These are phyloP conservation scores for Plasmopara viticola DNA, from an alignment of 352 stramenopile genomes.

Conservation along the genomic window DNA sequence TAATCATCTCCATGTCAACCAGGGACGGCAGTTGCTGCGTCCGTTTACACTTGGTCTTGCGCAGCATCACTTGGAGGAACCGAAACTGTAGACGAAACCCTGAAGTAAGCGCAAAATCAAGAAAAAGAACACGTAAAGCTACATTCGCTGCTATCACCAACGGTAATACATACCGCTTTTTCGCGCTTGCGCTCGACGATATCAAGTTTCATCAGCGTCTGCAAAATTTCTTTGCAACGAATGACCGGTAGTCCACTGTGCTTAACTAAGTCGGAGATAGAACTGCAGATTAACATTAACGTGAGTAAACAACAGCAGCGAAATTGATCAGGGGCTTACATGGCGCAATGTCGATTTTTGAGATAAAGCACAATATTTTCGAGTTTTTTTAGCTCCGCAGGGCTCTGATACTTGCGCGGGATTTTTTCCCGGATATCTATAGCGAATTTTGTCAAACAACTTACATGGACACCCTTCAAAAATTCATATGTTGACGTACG, in stretches of 20 bases:
- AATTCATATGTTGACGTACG: conserved; percentile 28
- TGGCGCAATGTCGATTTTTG: conserved; percentile 70
- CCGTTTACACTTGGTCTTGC: too few relatives aligned
- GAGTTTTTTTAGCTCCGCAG: conserved; percentile 74
- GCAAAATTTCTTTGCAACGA: conserved; percentile 82
- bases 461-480: background rate
- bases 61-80: conserved; percentile 14
- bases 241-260: conserved; percentile 73
- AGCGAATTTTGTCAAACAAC: conserved; percentile 2
- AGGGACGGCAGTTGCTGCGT: too few relatives aligned
- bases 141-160: too few relatives aligned
- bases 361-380: conserved; percentile 84
- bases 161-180: conserved; percentile 41
- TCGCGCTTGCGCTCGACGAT: conserved; percentile 72
- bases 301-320: conserved; percentile 1
- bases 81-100: conserved; percentile 75
- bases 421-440: conserved; percentile 72
- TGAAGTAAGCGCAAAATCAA: conserved; percentile 10
- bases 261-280: conserved; percentile 78
- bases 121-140: background rate
- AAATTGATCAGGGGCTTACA: conserved; percentile 34
- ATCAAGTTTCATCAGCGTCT: conserved; percentile 83
- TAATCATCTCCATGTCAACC: too few relatives aligned
- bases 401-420: conserved; percentile 77
- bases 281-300: conserved; percentile 24